These are phyloP conservation scores for Russula earlei DNA, from an alignment of 768 basidiomycete species.

Conservation along the genomic window DNA sequence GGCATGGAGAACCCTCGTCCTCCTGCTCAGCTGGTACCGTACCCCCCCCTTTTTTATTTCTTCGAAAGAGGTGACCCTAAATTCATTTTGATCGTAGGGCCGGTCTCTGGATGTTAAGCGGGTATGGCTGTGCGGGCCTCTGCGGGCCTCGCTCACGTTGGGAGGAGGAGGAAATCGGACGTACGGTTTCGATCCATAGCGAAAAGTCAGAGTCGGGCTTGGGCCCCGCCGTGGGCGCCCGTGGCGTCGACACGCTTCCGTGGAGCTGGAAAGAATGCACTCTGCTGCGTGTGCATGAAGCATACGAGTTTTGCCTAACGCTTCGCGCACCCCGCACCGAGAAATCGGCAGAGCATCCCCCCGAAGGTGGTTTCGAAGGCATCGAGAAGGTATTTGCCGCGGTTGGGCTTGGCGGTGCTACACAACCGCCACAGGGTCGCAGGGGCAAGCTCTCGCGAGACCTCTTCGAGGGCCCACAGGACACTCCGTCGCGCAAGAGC, in stretches of 20 bases:
- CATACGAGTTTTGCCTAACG: slow-evolving; percentile 71
- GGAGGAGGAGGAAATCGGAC: slow-evolving; percentile 73
- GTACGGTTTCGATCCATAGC: slow-evolving; percentile 41
- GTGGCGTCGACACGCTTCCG: slow-evolving; percentile 38
- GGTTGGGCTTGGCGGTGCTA: slow-evolving; percentile 37
- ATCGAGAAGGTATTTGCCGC: slow-evolving; percentile 53
- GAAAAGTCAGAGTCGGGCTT: slow-evolving; percentile 32
- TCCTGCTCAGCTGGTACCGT: slow-evolving; percentile 60
- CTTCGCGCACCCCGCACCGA: slow-evolving; percentile 27
- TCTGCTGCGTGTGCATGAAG: slow-evolving; percentile 60
- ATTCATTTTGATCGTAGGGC: slow-evolving; percentile 35
- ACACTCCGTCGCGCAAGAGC: slow-evolving; percentile 22
- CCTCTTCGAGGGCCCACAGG: slow-evolving; percentile 49
- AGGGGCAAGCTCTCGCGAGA: slow-evolving; percentile 54
- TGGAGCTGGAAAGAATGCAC: slow-evolving; percentile 79
- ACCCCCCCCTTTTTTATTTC: background rate
- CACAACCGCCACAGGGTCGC: slow-evolving; percentile 41
- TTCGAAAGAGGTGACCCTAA: no score
- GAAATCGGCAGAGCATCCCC: slow-evolving; percentile 25
- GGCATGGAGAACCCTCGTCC: slow-evolving; percentile 60
- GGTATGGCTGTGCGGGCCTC: slow-evolving; percentile 68
- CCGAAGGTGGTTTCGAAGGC: slow-evolving; percentile 35
- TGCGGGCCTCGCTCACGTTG: slow-evolving; percentile 77
- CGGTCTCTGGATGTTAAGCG: slow-evolving; percentile 72
- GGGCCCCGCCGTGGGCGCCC: background rate